Conservation (phyloP, 805 yeast genomes). For the Gaillardinia entomophila region DNA sequence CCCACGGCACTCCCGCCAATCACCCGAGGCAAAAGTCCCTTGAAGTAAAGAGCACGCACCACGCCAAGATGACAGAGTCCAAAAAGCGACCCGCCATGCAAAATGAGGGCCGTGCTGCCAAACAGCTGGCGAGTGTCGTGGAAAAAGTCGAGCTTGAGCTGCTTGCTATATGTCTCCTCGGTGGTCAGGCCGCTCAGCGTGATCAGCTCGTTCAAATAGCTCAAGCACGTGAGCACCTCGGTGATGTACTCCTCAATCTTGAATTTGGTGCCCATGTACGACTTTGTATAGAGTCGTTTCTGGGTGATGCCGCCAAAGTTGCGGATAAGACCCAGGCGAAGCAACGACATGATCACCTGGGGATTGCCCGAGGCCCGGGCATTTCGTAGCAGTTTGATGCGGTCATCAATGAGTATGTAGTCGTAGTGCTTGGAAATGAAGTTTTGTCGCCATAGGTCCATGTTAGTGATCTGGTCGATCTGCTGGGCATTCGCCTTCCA, state of each 20-base stretch:
- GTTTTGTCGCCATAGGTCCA: constrained; percentile 68
- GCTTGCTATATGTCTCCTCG: constrained; percentile 38
- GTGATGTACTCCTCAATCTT: constrained; percentile 81
- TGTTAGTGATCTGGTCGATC: constrained; percentile 42
- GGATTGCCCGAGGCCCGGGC: constrained; percentile 60
- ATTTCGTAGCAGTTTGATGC: constrained; percentile 54
- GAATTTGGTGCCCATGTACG: constrained; percentile 83
- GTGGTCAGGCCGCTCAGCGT: constrained; percentile 19
- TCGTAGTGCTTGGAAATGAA: constrained; percentile 79
- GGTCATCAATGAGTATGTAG: constrained; percentile 71
- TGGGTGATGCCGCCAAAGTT: constrained; percentile 90
- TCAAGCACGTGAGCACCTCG: constrained; percentile 67
- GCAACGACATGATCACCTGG: constrained; percentile 52
- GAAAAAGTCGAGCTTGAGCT: constrained; percentile 65
- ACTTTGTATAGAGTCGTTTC: constrained; percentile 68
- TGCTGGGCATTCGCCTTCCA: constrained; percentile 57
- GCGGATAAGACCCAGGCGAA: constrained; percentile 78
- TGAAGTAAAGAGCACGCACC: constrained; percentile 71
- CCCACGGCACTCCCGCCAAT: constrained; percentile 93
- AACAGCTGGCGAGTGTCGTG: constrained; percentile 82
- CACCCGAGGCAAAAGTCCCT: constrained; percentile 74
- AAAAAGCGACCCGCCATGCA: constrained; percentile 94
- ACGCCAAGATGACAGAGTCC: constrained; percentile 95
- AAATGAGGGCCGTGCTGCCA: constrained; percentile 84
- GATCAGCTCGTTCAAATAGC: constrained; percentile 46